Evolutionary conservation across 2,329 filamentous ascomycete species (phyloP).

Genomic region (Chalaropsis ovoidea): DNA sequence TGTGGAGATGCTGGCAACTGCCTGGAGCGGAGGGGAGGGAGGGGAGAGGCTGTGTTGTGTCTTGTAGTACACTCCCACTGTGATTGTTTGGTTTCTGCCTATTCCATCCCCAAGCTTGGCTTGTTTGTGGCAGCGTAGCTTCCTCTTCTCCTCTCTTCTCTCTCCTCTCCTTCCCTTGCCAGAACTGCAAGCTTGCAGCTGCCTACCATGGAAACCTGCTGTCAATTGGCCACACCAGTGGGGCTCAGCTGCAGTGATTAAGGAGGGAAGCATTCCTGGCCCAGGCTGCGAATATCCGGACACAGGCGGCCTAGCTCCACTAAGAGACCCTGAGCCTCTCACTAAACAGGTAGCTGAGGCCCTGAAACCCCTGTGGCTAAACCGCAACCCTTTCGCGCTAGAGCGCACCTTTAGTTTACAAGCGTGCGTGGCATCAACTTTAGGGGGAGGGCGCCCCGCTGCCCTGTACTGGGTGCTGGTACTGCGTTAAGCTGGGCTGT

Average conservation of each 20-base stretch:
- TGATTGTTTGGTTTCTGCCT: neutral
- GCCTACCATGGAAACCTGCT: neutral
- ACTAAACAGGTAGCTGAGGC: neutral
- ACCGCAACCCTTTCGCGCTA: neutral
- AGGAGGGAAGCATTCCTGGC: slow-evolving; percentile 2
- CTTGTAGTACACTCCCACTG: neutral
- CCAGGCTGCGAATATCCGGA: too few species aligned
- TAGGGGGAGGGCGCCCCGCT: neutral
- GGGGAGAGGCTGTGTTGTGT: neutral
- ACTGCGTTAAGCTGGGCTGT: neutral
- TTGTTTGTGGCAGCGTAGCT: neutral
- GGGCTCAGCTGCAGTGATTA: neutral
- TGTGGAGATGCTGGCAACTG: neutral
- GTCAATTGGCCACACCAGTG: slow-evolving; percentile 8
- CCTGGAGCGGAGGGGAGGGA: neutral
- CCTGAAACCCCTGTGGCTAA: neutral
- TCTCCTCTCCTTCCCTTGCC: neutral
- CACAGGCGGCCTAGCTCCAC: neutral
- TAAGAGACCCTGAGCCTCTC: slow-evolving; percentile 6
- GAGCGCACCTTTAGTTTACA: neutral
- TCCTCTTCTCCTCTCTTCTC: neutral
- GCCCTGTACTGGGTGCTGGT: neutral
- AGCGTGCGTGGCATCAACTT: slow-evolving; percentile 11
- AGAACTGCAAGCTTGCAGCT: neutral
- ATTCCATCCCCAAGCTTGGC: neutral